Percentiles rank a stretch among this genome's conserved stretches.
phyloP scores from a whole-genome alignment of 1,139 yeast genomes.

The Taiozyma sp. region DNA sequence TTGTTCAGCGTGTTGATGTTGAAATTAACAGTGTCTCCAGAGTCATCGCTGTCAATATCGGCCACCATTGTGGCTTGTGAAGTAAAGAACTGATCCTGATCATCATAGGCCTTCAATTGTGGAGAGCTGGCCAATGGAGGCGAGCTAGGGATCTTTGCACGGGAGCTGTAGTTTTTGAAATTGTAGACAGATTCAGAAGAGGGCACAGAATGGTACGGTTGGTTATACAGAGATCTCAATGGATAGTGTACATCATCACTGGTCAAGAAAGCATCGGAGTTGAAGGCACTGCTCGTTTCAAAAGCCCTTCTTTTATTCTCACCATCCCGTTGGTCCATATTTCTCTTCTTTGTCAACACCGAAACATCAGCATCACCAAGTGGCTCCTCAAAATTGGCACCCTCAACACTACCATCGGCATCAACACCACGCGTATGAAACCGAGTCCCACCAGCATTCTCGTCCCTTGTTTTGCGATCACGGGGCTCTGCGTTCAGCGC shows the following conservation, averaged over 20 bases:
- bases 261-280: conserved; percentile 15
- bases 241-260: conserved; percentile 15
- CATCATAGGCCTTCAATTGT: conserved; percentile 4
- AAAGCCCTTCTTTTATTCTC: conserved; percentile 20
- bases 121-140: conserved; percentile 23
- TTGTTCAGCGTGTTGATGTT: conserved; percentile 19
- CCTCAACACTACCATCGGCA: neutral
- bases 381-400: neutral
- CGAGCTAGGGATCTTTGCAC: conserved; percentile 16
- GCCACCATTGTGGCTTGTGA: conserved; percentile 23
- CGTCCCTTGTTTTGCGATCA: conserved; percentile 20
- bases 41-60: conserved; percentile 8
- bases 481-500: conserved; percentile 26
- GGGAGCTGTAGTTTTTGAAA: conserved; percentile 4
- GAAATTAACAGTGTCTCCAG: conserved; percentile 20
- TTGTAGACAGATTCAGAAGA: conserved; percentile 21
- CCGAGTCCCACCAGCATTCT: conserved; percentile 23
- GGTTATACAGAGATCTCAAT: conserved; percentile 4
- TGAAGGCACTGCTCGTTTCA: conserved; percentile 7
- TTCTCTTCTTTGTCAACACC: conserved; percentile 20
- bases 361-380: neutral
- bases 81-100: conserved; percentile 6
- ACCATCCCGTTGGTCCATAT: conserved; percentile 22
- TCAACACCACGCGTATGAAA: conserved; percentile 25
- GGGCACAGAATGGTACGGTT: conserved; percentile 12